These are phyloP conservation scores for Podospora didyma DNA, from an alignment of 495 filamentous ascomycete genomes.

Conservation along the genomic window DNA sequence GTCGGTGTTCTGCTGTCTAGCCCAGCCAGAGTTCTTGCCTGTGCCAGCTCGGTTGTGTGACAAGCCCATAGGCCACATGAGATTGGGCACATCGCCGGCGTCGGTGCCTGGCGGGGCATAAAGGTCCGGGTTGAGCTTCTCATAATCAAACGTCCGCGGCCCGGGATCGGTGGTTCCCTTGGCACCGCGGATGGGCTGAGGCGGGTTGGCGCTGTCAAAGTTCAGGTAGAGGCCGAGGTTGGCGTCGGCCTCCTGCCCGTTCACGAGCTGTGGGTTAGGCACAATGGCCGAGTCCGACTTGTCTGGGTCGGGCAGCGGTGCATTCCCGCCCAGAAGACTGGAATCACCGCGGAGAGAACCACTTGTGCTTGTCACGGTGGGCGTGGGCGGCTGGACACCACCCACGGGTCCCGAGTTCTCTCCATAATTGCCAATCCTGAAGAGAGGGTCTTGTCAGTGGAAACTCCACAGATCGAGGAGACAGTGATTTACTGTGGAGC, in stretches of 20 bases:
- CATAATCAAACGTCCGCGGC: constrained; percentile 56
- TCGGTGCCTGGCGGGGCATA: constrained; percentile 66
- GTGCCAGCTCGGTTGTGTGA: constrained; percentile 59
- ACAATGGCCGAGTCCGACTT: constrained; percentile 32
- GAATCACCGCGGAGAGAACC: constrained; percentile 34
- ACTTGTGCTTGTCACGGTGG: constrained; percentile 24
- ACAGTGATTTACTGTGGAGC: background rate
- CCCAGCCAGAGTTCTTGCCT: constrained; percentile 57
- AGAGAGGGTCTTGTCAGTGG: background rate
- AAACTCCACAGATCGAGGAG: background rate
- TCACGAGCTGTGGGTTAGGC: constrained; percentile 28
- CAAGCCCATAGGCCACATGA: constrained; percentile 69
- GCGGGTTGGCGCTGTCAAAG: constrained; percentile 56
- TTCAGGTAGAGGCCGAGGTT: constrained; percentile 60
- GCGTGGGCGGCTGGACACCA: constrained; percentile 32
- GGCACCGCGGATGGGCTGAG: constrained; percentile 64
- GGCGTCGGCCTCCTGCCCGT: constrained; percentile 53
- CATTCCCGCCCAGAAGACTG: constrained; percentile 33
- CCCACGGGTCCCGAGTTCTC: constrained; percentile 34
- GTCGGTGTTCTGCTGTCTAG: constrained; percentile 60
- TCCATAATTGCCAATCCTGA: constrained; percentile 19
- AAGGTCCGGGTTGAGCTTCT: constrained; percentile 62
- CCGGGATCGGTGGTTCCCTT: constrained; percentile 59
- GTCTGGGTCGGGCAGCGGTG: constrained; percentile 27
- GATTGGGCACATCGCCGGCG: constrained; percentile 57